Evolutionary conservation across 2,329 filamentous ascomycete species (phyloP), one percentile per base, ranked within the genome.

Genomic region (Aspergillus pseudoglaucus): DNA sequence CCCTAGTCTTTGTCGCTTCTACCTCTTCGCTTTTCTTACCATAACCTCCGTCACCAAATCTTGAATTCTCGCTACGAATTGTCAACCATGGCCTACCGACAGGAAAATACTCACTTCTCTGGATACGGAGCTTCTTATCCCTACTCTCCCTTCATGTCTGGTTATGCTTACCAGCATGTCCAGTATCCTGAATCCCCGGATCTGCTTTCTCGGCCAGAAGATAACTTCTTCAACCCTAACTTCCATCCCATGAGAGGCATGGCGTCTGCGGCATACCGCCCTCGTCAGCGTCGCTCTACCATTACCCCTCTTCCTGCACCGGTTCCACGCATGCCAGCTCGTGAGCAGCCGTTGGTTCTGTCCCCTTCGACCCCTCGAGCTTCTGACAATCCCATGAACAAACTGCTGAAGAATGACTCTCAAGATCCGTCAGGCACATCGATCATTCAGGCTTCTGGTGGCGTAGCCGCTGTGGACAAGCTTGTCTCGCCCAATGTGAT

Each of bases 401-500:
- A 43, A 15, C 15, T 52, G 17, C 41, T 45, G 14, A 23, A 37
- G 8, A 20, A 39, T 41, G 47, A 48, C 6, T 15, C 43, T n/a
- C 46, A 47, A n/a, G 35, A 44, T 37, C 18, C 20, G 41, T 3
- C 18, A 42, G 25, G 23, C 44, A 22, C 12, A 6, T 12, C 42
- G 12, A 30, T 39, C 18, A 20, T 40, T 20, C 9, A 10, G n/a
- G 33, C 23, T 45, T 42, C 44, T 17, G 45, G 47, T 5, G 30
- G 47, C 39, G 17, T 43, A 6, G 46, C 48, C 22, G 44, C 30
- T 23, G 30, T 48, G 40, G 53, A 59, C n/a, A 53, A 40, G 12
- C 46, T 53, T 40, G 50, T 54, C 14, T 44, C 53, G 9, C 49
- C 49, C 4, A 47, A 51, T 25, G 55, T 61, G 23, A 59, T 64